These are phyloP conservation scores for Lablab purpureus DNA, from an alignment of 306 rosid species.

Conservation along the genomic window DNA sequence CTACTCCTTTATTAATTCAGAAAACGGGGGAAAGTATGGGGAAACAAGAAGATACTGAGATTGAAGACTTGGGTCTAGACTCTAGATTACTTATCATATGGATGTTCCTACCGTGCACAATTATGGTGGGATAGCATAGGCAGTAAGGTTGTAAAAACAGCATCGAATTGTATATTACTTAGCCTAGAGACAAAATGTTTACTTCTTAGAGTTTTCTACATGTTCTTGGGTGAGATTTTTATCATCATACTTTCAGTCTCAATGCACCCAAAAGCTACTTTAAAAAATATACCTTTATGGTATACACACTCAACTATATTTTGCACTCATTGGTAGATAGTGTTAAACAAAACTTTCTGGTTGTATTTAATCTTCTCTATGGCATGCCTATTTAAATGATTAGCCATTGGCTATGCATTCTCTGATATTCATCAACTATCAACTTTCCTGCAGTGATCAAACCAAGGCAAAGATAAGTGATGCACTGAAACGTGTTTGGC, in stretches of 20 bases:
- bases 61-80: constrained; percentile 9
- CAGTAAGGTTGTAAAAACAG: constrained; percentile 13
- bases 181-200: constrained; percentile 14
- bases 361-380: constrained; percentile 23
- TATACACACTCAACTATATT: not conserved
- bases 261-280: constrained; percentile 32
- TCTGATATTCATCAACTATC: constrained; percentile 4
- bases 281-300: not conserved
- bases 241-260: constrained; percentile 8
- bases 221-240: constrained; percentile 13
- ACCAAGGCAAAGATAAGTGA: constrained; percentile 78
- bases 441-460: constrained; percentile 61
- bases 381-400: constrained; percentile 35
- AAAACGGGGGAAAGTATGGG: not conserved
- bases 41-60: constrained; percentile 4
- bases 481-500: constrained; percentile 67
- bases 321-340: not conserved
- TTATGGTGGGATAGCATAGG: constrained; percentile 14
- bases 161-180: constrained; percentile 6
- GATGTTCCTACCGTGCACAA: constrained; percentile 17
- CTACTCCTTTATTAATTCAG: constrained; percentile 4
- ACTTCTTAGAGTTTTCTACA: constrained; percentile 11
- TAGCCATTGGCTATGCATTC: constrained; percentile 14
- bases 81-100: not conserved
- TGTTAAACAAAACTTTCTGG: not conserved